Base-by-base conservation (phyloP, 495 filamentous ascomycete species). In the Sporormia fimetaria region DNA sequence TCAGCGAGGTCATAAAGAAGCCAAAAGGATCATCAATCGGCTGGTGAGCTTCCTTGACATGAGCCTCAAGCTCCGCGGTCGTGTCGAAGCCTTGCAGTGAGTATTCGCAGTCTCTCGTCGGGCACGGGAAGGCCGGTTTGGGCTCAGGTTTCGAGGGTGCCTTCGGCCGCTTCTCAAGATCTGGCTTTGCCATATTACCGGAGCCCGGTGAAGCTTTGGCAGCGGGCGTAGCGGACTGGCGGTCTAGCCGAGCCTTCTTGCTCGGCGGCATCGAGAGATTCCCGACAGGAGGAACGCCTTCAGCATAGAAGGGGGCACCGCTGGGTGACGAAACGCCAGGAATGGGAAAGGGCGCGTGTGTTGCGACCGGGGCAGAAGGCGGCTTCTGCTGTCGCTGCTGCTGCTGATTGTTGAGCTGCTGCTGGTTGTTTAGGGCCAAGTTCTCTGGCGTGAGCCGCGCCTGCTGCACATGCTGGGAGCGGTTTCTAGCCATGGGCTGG, bases 331-430 rank as follows among this genome's bases (percentile, higher is more conserved):
- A 72, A 6, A 70, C 69, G 15, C 76, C 77, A 5, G 23, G 32
- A 44, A 87, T 71, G 29, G 69, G 69, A 55, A 82, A 83, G 0
- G 78, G 74, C 25, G 76, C 68, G 28, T 80, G 71, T 0, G 75
- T 57, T 0, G 74, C 67, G 0, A 73, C 81, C n/a, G 80, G 77
- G 4, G 80, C 74, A 36, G 76, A 67, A 9, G 80, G 70, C 11
- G 71, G 63, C 27, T 56, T 57, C 12, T 29, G 40, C 34, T 42
- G 48, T 4, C 48, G 51, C 10, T 42, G 49, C 18, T 42, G 29
- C 21, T 18, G 36, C 16, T 45, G 38, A 23, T 2, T 33, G 7
- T 12, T 18, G 10, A 14, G 7, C 8, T 33, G 24, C 11, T 40
- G 37, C 21, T 40, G 25, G 7, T 49, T 45, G 14, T 33, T 8